A percentile compares a stretch with the other conserved stretches of the same genome.
Conservation (phyloP, 179 eudicot genomes). For the Spinacia oleracea region DNA sequence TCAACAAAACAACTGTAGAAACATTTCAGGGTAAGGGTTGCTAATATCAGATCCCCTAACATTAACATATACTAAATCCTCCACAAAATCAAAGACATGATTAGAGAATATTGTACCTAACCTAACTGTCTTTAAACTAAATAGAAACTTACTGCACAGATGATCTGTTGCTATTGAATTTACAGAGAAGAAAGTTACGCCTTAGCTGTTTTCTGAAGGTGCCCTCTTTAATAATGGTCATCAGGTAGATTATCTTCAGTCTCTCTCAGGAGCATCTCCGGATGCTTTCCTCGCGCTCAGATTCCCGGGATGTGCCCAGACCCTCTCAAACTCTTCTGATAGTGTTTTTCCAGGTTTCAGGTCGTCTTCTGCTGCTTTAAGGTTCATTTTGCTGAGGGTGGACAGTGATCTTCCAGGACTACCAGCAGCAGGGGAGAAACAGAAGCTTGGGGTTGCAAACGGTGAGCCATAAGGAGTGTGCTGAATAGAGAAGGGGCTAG, state of each 20-base stretch:
- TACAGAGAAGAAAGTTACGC: conserved; percentile 24
- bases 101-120: conserved; percentile 10
- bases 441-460: conserved; percentile 82
- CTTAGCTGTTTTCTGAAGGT: not conserved
- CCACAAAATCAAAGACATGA: conserved; percentile 21
- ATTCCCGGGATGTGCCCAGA: conserved; percentile 43
- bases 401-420: conserved; percentile 60
- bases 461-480: conserved; percentile 76
- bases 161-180: conserved; percentile 35
- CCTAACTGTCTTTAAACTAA: conserved; percentile 3
- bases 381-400: conserved; percentile 40
- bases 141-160: conserved; percentile 30
- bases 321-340: conserved; percentile 30
- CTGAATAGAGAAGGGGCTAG: conserved; percentile 89
- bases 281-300: conserved; percentile 30
- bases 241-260: conserved; percentile 6
- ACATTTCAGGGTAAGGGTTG: not conserved
- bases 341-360: conserved; percentile 25
- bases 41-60: conserved; percentile 15
- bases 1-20: not conserved
- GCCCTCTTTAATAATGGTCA: not conserved
- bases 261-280: conserved; percentile 38
- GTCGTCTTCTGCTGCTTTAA: conserved; percentile 33
- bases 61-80: conserved; percentile 20
- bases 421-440: conserved; percentile 60